Base-by-base conservation (phyloP, 208 protist species). In the Dictyostelium gargantuum region DNA sequence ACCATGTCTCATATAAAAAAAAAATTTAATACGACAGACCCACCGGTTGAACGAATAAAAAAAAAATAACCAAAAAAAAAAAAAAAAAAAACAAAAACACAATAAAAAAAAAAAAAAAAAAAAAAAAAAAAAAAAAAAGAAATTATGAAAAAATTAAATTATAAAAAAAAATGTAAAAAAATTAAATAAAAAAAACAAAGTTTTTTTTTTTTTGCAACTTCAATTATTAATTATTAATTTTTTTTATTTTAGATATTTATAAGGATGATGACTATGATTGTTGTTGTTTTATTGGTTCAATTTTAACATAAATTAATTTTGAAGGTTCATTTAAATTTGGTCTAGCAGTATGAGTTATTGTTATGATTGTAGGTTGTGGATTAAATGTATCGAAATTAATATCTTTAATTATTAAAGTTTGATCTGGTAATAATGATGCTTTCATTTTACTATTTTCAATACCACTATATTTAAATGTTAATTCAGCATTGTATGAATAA, bases 321-420 rank as follows among this genome's bases (percentile, higher is more conserved):
- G 56, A 61, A 61, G 23, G 26, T 46, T 73, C 58, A 35, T 32
- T 35, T 68, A 15, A 15, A 21, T 35, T 68, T 68, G 58, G 58
- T 68, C 29, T 68, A 38, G 32, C 35, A 13, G 13, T 21, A 68
- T 21, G 29, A 21, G 26, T 29, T 5, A 68, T 35, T 35, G 29
- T 35, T 68, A 68, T 68, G 3, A 35, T 68, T 13, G 58, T 68
- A n/a, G 10, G 58, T 29, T 29, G 58, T 38, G 58, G 29, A 21
- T 68, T 68, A 21, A 35, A 68, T 38, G 32, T 11, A 21, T 29
- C 29, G 2, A 54, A 23, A 8, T 1, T n/a, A 6, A 84, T 44
- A 54, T 84, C 80, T 58, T 74, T 68, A 0, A 84, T 52, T 2
- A 84, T 68, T 40, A 84, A 23, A 10, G 42, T 42, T 44, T 84